Evolutionary conservation across 306 rosid genomes (phyloP).

Genomic region (Datisca glomerata): DNA sequence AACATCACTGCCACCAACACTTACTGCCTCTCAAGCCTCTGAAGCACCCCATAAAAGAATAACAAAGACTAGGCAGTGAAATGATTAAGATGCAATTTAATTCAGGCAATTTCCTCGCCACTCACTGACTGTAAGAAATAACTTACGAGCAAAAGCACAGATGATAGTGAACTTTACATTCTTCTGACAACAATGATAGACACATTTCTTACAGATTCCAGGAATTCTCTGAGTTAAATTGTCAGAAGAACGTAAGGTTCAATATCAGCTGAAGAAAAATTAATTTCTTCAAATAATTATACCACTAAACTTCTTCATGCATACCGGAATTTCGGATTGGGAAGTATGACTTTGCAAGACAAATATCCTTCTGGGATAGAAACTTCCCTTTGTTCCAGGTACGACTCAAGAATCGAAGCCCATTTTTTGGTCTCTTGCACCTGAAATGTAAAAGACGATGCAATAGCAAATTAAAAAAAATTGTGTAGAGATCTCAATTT

Average conservation of each 20-base stretch:
- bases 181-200: not conserved
- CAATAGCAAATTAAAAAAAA: not conserved
- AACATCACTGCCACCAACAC: too few species aligned
- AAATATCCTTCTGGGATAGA: constrained; percentile 52
- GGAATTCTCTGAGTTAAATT: not conserved
- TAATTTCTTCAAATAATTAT: not conserved
- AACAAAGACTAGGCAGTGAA: too few species aligned
- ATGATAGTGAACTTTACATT: too few species aligned
- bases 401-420: constrained; percentile 67
- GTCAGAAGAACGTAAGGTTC: not conserved
- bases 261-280: constrained; percentile 4
- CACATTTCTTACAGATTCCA: not conserved
- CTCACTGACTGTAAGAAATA: too few species aligned
- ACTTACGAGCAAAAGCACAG: too few species aligned
- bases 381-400: constrained; percentile 89
- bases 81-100: too few species aligned
- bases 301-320: constrained; percentile 3
- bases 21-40: too few species aligned
- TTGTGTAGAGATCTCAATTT: too few species aligned
- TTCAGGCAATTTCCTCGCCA: too few species aligned
- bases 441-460: constrained; percentile 22
- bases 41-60: too few species aligned
- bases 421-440: constrained; percentile 53
- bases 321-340: constrained; percentile 77
- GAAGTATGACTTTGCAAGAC: constrained; percentile 71